These are phyloP conservation scores for Alternaria conjuncta DNA, from an alignment of 2,329 filamentous ascomycete genomes.

Conservation along the genomic window DNA sequence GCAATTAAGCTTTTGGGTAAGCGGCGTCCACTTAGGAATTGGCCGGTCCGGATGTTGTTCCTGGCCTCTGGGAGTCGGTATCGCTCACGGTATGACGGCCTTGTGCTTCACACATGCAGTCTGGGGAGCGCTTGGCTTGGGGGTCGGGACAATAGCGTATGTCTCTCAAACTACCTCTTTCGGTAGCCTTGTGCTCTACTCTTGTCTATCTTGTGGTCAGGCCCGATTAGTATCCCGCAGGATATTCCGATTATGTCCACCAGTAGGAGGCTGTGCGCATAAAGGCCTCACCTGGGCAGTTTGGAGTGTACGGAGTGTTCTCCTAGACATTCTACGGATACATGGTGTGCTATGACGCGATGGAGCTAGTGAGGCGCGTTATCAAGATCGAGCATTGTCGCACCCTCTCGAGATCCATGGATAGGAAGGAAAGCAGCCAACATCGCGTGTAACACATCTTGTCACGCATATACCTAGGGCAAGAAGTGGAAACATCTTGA, in stretches of 20 bases:
- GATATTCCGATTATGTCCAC: neutral
- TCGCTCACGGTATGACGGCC: neutral
- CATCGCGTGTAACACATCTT: neutral
- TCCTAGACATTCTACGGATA: neutral
- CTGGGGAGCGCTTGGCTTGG: neutral
- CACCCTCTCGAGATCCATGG: neutral
- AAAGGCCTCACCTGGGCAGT: neutral
- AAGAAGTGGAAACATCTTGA: neutral
- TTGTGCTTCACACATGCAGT: neutral
- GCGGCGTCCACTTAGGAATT: neutral
- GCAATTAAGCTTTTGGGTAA: neutral
- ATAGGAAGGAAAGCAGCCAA: neutral
- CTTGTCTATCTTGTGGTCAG: neutral
- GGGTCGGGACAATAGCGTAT: neutral
- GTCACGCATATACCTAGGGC: neutral
- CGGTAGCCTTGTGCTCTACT: neutral
- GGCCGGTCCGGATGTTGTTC: neutral
- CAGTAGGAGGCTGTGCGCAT: neutral
- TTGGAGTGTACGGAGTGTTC: neutral
- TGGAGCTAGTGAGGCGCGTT: neutral
- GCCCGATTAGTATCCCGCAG: neutral
- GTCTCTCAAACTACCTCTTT: neutral
- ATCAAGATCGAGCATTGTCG: neutral
- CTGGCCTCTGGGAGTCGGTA: neutral
- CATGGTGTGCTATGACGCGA: neutral